phyloP scores from a whole-genome alignment of 2,329 filamentous ascomycete species.

The Fusarium concolor region DNA sequence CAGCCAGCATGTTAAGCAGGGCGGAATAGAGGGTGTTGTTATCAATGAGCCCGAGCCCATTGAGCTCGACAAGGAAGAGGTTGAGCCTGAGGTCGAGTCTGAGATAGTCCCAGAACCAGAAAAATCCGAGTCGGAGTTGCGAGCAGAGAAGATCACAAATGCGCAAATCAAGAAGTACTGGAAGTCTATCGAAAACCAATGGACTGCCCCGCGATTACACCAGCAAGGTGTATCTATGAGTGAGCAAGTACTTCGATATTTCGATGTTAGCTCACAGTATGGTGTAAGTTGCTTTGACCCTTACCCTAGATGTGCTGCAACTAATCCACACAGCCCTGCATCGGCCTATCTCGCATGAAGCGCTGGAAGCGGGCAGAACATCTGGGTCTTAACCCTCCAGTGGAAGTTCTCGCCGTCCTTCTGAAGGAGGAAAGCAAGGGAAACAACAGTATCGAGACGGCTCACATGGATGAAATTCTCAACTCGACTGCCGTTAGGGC shows the following conservation, averaged over 20 bases:
- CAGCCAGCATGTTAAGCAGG: conserved; percentile 37
- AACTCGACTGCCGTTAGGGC: conserved; percentile 60
- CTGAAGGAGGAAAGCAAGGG: conserved; percentile 74
- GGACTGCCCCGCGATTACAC: conserved; percentile 79
- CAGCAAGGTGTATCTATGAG: conserved; percentile 76
- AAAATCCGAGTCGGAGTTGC: conserved; percentile 64
- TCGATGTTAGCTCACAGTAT: conserved; percentile 91
- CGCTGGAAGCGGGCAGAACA: conserved; percentile 89
- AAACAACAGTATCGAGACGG: conserved; percentile 68
- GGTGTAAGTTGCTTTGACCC: conserved; percentile 75
- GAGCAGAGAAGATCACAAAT: conserved; percentile 73
- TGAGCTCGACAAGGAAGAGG: conserved; percentile 38
- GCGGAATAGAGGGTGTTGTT: conserved; percentile 29
- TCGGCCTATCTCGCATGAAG: conserved; percentile 83
- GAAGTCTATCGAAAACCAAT: conserved; percentile 75
- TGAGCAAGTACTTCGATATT: conserved; percentile 91
- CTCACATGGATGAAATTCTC: conserved; percentile 78
- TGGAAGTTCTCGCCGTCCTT: conserved; percentile 90
- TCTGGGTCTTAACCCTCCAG: conserved; percentile 85
- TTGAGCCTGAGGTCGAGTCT: conserved; percentile 26
- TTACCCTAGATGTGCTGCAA: background rate
- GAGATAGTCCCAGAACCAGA: conserved; percentile 47
- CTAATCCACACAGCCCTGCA: conserved; percentile 71
- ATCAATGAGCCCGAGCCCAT: conserved; percentile 35
- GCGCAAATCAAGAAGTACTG: conserved; percentile 82